Conservation (phyloP, 1,284 basidiomycete species). For the Somion occarium region DNA sequence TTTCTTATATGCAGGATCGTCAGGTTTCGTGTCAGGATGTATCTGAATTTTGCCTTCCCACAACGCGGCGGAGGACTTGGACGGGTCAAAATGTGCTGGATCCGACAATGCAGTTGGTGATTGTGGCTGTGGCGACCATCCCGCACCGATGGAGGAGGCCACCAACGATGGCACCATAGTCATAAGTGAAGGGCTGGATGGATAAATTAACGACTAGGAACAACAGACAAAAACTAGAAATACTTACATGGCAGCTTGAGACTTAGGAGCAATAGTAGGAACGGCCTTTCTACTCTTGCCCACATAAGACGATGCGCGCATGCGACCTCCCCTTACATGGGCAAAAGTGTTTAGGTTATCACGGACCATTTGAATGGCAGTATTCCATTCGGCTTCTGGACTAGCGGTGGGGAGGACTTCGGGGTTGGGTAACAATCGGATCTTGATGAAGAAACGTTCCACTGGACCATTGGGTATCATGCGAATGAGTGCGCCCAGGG, state of each 20-base stretch:
- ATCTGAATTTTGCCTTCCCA: conserved; percentile 82
- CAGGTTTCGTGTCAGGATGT: conserved; percentile 73
- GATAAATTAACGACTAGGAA: conserved; percentile 6
- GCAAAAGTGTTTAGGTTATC: conserved; percentile 83
- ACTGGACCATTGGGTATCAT: conserved; percentile 80
- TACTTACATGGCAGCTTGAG: conserved; percentile 30
- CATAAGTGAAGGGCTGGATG: conserved; percentile 62
- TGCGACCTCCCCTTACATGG: conserved; percentile 80
- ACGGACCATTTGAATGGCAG: conserved; percentile 71
- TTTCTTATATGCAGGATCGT: conserved; percentile 32
- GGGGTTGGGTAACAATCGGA: conserved; percentile 66
- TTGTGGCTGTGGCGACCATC: conserved; percentile 62
- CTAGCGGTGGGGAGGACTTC: conserved; percentile 62
- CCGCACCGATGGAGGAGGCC: conserved; percentile 81
- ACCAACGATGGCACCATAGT: conserved; percentile 89
- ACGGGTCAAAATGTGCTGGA: conserved; percentile 74
- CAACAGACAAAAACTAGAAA: conserved; percentile 7
- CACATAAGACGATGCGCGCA: conserved; percentile 80
- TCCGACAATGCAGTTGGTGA: conserved; percentile 58
- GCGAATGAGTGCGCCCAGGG: conserved; percentile 82
- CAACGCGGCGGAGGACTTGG: conserved; percentile 71
- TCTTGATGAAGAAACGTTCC: conserved; percentile 63
- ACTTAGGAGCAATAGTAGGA: conserved; percentile 45
- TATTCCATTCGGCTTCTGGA: conserved; percentile 67
- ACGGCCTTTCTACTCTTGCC: conserved; percentile 67